Base-by-base conservation (phyloP, 805 yeast genomes). In the Cyberlindnera japonica region DNA sequence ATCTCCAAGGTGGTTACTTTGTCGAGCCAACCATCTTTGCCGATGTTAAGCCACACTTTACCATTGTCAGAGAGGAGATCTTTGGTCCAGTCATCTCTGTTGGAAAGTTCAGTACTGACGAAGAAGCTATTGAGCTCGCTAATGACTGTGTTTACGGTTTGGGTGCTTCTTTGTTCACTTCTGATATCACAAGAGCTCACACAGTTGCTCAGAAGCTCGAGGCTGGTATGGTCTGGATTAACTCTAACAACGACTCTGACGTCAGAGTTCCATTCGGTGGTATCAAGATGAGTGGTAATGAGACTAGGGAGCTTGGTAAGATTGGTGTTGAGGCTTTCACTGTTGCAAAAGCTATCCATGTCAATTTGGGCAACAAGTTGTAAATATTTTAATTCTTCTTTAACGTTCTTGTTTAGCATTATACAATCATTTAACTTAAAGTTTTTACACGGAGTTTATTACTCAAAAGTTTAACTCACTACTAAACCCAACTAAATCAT, bases 261-360 rank as follows among this genome's bases (percentile, higher is more conserved):
- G 63, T 69, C 38, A 73, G 73, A 57, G 65, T 75, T 45, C 86
- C 86, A 39, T 81, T 81, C 48, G 87, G 87, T 35, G 86, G 86
- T 56, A 79, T 77, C 27, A 81, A 81, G 59, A 67, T 71, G 71
- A 68, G 77, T 56, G 86, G 87, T 51, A 67, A 77, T 41, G 84
- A 85, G 35, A 47, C 50, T 35, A 71, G 85, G 59, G 86, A 81
- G 59, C 65, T 80, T 43, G 86, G 86, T 26, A 74, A 75, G 47
- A 76, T 79, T 51, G 85, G 84, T n/a, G 59, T 80, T 40, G 67
- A 68, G 30, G 69, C 72, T 57, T 81, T 78, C 62, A 79, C 84
- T 11, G 77, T 75, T 51, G 79, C 79, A 41, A 81, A 79, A 60
- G 80, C 85, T 23, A 72, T 80, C 42, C 86, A 83, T 53, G 81